Percentiles rank a stretch among this genome's conserved stretches.
Conservation (phyloP, 75 land plant species). For the Ceratopteris richardii region DNA sequence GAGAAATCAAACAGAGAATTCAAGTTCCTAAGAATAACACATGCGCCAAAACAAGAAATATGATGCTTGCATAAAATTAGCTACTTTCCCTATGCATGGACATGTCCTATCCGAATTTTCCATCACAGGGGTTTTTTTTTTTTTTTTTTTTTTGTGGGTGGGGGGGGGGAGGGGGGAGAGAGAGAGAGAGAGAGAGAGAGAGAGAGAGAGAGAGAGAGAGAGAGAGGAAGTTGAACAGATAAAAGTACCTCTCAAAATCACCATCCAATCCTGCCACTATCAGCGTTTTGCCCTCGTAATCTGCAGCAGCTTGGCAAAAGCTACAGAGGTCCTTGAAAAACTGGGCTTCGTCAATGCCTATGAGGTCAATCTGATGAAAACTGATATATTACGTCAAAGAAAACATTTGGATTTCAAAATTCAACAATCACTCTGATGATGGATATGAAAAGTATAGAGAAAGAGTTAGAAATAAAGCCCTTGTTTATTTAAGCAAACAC, state of each 20-base stretch:
- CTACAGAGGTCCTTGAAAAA: conserved; percentile 82
- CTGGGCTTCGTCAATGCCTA: conserved; percentile 97
- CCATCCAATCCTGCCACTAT: conserved; percentile 95
- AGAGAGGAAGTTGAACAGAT: not conserved
- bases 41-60: no score
- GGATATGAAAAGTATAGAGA: not conserved
- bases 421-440: not conserved
- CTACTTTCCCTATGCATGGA: no score
- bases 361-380: conserved; percentile 62
- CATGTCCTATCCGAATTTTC: no score
- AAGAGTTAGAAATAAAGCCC: not conserved
- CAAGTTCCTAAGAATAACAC: no score
- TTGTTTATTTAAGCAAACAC: not conserved
- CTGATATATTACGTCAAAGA: conserved; percentile 4
- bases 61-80: no score
- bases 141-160: no score
- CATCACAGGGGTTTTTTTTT: no score
- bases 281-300: conserved; percentile 75
- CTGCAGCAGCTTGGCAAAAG: conserved; percentile 86
- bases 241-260: conserved; percentile 66
- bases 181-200: not conserved
- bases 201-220: conserved; percentile 9
- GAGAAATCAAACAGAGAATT: not conserved
- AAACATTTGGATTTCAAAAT: not conserved
- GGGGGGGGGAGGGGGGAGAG: no score